A percentile compares a stretch with the other conserved stretches of the same genome.
These are phyloP conservation scores for Eucalyptus cloeziana DNA, from an alignment of 345 rosid species.

Conservation along the genomic window DNA sequence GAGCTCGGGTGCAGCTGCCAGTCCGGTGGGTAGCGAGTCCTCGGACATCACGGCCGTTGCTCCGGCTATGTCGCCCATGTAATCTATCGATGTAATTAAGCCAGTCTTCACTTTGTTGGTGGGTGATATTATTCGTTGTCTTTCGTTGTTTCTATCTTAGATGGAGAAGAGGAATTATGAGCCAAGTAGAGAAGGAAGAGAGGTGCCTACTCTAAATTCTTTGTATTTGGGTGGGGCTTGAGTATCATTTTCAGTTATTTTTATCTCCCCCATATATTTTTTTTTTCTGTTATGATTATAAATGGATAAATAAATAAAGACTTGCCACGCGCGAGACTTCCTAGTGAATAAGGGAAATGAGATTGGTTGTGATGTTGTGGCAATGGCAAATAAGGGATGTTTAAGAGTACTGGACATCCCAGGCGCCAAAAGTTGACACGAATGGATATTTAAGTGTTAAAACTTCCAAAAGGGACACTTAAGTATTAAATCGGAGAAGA, in stretches of 20 bases:
- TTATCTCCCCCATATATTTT: background rate
- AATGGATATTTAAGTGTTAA: too few species aligned
- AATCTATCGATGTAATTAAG: background rate
- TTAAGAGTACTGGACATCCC: too few species aligned
- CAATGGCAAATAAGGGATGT: background rate
- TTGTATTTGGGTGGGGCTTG: background rate
- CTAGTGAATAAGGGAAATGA: background rate
- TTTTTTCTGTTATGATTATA: background rate
- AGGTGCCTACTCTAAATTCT: background rate
- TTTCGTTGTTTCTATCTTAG: background rate
- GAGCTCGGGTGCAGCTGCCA: conserved; percentile 53
- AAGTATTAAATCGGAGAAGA: too few species aligned
- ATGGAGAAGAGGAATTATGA: background rate
- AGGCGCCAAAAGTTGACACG: too few species aligned
- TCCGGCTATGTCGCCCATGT: conserved; percentile 24
- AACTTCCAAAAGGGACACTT: too few species aligned
- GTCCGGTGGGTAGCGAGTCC: conserved; percentile 19
- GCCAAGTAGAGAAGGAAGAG: background rate
- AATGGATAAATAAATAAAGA: background rate
- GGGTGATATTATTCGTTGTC: background rate
- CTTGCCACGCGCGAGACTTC: background rate
- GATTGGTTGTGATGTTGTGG: background rate
- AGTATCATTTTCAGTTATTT: background rate
- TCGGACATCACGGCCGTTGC: background rate
- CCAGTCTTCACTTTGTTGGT: background rate